phyloP scores from a whole-genome alignment of 2,329 filamentous ascomycete species.

The Phyllosticta citrichinensis region DNA sequence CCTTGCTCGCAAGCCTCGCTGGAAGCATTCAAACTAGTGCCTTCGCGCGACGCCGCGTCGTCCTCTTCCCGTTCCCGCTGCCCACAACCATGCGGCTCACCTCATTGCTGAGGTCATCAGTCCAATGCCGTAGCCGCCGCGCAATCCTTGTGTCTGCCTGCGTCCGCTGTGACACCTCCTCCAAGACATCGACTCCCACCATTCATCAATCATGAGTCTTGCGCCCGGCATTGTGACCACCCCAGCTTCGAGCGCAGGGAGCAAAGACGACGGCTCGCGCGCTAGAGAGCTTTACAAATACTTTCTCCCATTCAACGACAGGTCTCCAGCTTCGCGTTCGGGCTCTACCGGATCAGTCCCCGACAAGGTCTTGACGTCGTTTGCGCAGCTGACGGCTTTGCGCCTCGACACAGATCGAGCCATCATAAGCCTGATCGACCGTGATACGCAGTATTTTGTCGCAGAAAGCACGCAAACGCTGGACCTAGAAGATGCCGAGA shows the following conservation, averaged over 20 bases:
- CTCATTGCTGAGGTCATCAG: not conserved
- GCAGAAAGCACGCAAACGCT: conserved; percentile 40
- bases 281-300: conserved; percentile 23
- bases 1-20: not conserved
- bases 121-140: not conserved
- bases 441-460: conserved; percentile 39
- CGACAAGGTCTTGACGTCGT: conserved; percentile 26
- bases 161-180: not conserved
- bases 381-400: conserved; percentile 27
- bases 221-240: not conserved
- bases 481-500: conserved; percentile 25
- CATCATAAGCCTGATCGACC: conserved; percentile 38
- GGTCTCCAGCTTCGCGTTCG: not conserved
- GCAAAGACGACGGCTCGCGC: conserved; percentile 11
- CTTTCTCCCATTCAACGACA: conserved; percentile 15
- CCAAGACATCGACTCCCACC: not conserved
- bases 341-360: not conserved
- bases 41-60: not conserved
- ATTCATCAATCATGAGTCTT: not conserved
- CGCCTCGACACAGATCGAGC: conserved; percentile 26
- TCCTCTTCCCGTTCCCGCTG: not conserved
- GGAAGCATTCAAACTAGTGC: not conserved
- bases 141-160: not conserved
- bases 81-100: not conserved
- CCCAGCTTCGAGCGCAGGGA: not conserved